Evolutionary conservation across 129 eudicot species (phyloP).

Genomic region (Flaveria bidentis): DNA sequence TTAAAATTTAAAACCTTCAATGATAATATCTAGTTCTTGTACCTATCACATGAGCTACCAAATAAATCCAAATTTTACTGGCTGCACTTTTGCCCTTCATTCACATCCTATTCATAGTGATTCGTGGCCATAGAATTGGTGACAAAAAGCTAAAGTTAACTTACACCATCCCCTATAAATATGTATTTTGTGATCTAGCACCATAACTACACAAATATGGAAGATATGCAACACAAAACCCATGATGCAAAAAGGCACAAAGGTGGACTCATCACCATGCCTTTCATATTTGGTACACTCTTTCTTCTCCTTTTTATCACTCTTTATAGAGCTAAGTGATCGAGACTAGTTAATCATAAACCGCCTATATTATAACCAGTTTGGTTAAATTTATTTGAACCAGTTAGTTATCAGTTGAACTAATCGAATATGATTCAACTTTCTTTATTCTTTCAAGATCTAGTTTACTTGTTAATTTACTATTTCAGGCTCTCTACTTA

Average conservation of each 20-base stretch:
- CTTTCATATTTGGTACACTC: conserved; percentile 41
- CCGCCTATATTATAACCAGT: too few species aligned
- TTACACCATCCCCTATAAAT: conserved; percentile 16
- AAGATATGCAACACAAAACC: conserved; percentile 28
- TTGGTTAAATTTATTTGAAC: too few species aligned
- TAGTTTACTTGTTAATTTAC: background rate
- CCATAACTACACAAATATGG: conserved; percentile 31
- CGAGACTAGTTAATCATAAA: background rate
- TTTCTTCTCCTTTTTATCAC: conserved; percentile 6
- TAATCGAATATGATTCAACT: too few species aligned
- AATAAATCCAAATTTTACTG: conserved; percentile 13
- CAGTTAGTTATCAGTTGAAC: too few species aligned
- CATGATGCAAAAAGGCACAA: conserved; percentile 30
- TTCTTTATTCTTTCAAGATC: background rate
- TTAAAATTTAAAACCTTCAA: background rate
- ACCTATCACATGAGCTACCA: conserved; percentile 13
- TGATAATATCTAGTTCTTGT: conserved; percentile 19
- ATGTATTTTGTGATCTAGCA: conserved; percentile 6
- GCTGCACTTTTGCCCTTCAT: conserved; percentile 22
- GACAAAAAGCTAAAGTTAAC: conserved; percentile 35
- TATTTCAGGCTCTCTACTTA: too few species aligned
- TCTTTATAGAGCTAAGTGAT: background rate
- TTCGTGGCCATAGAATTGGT: conserved; percentile 27
- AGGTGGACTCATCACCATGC: conserved; percentile 49
- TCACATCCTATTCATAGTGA: conserved; percentile 19